A percentile compares a stretch with the other conserved stretches of the same genome.
Evolutionary conservation across 2,329 filamentous ascomycete species (phyloP).

Genomic region (Fusarium anthophilum): DNA sequence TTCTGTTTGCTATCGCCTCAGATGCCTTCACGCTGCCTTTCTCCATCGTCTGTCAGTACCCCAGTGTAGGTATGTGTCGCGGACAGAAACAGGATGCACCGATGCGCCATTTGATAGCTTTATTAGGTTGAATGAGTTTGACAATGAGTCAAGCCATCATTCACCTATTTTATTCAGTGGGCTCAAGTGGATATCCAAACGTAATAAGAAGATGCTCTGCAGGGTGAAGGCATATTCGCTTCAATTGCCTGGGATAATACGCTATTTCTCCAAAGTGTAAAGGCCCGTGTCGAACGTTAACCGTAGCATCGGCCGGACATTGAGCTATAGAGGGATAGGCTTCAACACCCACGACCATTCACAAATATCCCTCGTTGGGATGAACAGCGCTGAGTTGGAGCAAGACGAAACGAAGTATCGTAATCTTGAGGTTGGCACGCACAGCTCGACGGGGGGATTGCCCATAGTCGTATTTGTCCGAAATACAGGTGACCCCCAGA

Average conservation of each 20-base stretch:
- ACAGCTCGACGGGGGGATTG: not conserved
- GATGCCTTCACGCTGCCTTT: not conserved
- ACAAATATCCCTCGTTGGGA: conserved; percentile 14
- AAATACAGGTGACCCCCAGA: not conserved
- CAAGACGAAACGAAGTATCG: not conserved
- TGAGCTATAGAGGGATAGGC: conserved; percentile 11
- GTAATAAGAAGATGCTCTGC: conserved; percentile 30
- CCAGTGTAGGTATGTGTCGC: not conserved
- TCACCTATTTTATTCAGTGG: conserved; percentile 25
- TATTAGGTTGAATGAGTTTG: not conserved
- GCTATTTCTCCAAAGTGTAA: conserved; percentile 6
- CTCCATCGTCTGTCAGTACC: not conserved
- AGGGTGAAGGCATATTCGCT: conserved; percentile 8
- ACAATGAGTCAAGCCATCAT: not conserved
- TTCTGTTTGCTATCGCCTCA: not conserved
- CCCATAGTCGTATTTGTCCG: not conserved
- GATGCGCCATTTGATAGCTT: not conserved
- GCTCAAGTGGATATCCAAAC: conserved; percentile 31
- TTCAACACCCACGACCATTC: not conserved
- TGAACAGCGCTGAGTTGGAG: not conserved
- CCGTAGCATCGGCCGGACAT: conserved; percentile 8
- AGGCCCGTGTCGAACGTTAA: not conserved
- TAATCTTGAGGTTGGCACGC: not conserved
- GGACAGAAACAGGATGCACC: not conserved
- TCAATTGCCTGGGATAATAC: not conserved